These are phyloP conservation scores for Fusarium papillatum DNA, from an alignment of 2,329 filamentous ascomycete genomes.

Conservation along the genomic window DNA sequence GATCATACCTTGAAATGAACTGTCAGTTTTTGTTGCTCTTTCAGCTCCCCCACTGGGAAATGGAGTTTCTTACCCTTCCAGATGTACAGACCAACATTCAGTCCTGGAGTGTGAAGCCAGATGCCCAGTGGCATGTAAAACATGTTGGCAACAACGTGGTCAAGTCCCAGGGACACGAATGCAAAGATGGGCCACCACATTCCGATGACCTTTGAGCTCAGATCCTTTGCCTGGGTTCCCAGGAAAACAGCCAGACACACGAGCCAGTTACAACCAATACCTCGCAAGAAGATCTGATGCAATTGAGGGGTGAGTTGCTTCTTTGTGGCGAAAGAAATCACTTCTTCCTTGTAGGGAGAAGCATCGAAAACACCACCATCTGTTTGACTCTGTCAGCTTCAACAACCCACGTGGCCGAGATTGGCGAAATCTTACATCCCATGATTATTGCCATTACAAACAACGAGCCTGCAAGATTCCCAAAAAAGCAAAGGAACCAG, in stretches of 20 bases:
- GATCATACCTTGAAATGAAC: constrained; percentile 52
- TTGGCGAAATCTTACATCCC: constrained; percentile 45
- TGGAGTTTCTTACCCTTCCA: constrained; percentile 60
- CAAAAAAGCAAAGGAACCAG: constrained; percentile 62
- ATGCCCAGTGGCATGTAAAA: constrained; percentile 66
- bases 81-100: constrained; percentile 65
- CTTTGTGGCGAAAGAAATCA: constrained; percentile 58
- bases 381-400: constrained; percentile 28
- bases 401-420: rapidly evolving
- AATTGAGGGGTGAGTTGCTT: constrained; percentile 64
- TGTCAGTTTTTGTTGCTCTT: constrained; percentile 7
- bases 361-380: constrained; percentile 58
- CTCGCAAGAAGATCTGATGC: constrained; percentile 67
- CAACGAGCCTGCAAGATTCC: constrained; percentile 62
- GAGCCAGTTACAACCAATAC: constrained; percentile 70
- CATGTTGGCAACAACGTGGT: constrained; percentile 73
- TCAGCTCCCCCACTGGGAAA: no score
- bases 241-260: constrained; percentile 67
- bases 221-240: constrained; percentile 61
- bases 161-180: constrained; percentile 66
- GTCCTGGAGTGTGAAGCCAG: constrained; percentile 57
- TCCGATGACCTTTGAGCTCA: constrained; percentile 65
- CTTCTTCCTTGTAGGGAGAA: constrained; percentile 58
- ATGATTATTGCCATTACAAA: constrained; percentile 63
- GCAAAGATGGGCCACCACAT: constrained; percentile 70